Evolutionary conservation across 139 green algal genomes (phyloP).

Genomic region (Zygnema cylindricum): DNA sequence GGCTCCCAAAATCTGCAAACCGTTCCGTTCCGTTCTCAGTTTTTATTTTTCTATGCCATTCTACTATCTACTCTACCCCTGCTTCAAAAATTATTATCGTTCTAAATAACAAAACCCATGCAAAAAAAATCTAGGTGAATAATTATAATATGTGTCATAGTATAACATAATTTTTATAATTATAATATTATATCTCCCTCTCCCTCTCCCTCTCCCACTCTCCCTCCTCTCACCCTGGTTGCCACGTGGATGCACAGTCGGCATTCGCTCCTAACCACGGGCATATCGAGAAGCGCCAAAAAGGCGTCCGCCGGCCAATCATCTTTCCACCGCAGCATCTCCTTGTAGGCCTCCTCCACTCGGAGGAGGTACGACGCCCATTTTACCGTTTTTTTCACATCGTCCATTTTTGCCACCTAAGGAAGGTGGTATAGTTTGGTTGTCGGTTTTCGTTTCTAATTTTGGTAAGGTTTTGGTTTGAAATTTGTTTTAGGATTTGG

Average conservation of each 20-base stretch:
- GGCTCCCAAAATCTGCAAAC: neutral
- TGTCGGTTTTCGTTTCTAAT: neutral
- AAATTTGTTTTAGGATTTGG: neutral
- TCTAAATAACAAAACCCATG: no score
- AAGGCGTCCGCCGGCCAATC: slow-evolving; percentile 41
- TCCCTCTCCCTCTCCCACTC: neutral
- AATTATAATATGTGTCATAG: no score
- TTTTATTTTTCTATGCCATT: no score
- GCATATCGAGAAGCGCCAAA: slow-evolving; percentile 43
- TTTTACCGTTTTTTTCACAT: slow-evolving; percentile 30
- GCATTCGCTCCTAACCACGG: slow-evolving; percentile 25
- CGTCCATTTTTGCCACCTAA: slow-evolving; percentile 31
- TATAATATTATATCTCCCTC: no score
- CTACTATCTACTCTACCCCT: no score
- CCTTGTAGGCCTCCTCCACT: slow-evolving; percentile 14
- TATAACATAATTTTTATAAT: no score
- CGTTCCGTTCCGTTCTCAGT: no score
- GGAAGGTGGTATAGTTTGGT: neutral
- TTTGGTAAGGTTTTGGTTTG: neutral
- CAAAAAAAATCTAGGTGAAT: no score
- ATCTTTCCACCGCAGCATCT: slow-evolving; percentile 53
- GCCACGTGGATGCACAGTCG: slow-evolving; percentile 43
- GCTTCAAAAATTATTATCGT: no score
- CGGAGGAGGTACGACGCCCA: slow-evolving; percentile 27
- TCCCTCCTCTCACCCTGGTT: slow-evolving; percentile 10